Base-by-base conservation (phyloP, 305 asterid species). In the Fraxinus baroniana region DNA sequence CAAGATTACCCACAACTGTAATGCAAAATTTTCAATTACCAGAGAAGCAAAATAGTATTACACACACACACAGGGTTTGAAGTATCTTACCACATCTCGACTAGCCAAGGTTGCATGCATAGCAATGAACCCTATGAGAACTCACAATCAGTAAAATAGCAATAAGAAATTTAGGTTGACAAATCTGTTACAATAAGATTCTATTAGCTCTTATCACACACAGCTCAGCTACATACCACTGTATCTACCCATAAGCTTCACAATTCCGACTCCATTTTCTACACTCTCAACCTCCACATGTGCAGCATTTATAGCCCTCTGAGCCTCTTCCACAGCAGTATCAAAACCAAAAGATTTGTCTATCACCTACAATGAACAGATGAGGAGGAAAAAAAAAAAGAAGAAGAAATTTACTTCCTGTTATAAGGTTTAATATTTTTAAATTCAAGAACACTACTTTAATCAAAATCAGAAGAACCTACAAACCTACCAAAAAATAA, bases 91-190 rank as follows among this genome's bases (percentile, higher is more conserved):
- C 97, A 95, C 98, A 79, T 95, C 98, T 35, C 98, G 95, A 80
- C 92, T 92, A 66, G 98, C 98, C 87, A 95, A 89, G 83, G 98
- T 94, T 82, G 98, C 97, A 52, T 90, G 92, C 99, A 95, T 91
- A 82, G 99, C 98, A 52, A 95, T 95, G 93, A 94, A 95, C 68
- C 99, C 99, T 94, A 80, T 36, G 70, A 86, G 44, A 60, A 81
- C 80, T 74, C 18, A 57, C 28, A 78, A n/a, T 44, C 71, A 55
- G 78, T 28, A 78, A 49, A 41, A 52, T 52, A 68, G 77, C 35
- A 24, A 74, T 83, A 66, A 33, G 17, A 20, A 66, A 9, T 64
- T 71, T 80, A 71, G 30, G 84, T 41, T 55, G 68, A 72, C 13
- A 84, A 83, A 76, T 84, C 52, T 30, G 72, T 72, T 76, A 75